These are phyloP conservation scores for Macrolepiota albuminosa DNA, from an alignment of 768 basidiomycete genomes.

Conservation along the genomic window DNA sequence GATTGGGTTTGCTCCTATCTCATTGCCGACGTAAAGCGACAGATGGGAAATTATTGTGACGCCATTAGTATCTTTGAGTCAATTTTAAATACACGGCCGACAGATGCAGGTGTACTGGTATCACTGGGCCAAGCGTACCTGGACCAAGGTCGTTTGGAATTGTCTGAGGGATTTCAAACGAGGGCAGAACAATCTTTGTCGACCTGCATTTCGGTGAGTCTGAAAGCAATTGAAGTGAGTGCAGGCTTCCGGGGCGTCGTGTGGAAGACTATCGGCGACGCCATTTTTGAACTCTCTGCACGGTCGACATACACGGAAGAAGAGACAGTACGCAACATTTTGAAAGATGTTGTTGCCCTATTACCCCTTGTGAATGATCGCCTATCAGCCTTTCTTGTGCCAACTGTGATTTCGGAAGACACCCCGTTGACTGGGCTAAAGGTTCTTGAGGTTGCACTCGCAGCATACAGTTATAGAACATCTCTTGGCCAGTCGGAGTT, in stretches of 20 bases:
- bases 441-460: slow-evolving; percentile 47
- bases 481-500: slow-evolving; percentile 52
- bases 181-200: slow-evolving; percentile 74
- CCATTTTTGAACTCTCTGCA: slow-evolving; percentile 59
- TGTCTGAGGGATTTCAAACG: slow-evolving; percentile 62
- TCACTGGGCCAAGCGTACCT: slow-evolving; percentile 71
- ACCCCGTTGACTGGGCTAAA: slow-evolving; percentile 25
- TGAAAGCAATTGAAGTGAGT: slow-evolving; percentile 43
- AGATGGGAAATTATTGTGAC: slow-evolving; percentile 70
- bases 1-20: slow-evolving; percentile 85
- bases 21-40: slow-evolving; percentile 79
- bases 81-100: slow-evolving; percentile 50
- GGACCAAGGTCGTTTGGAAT: slow-evolving; percentile 62
- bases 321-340: slow-evolving; percentile 26
- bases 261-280: slow-evolving; percentile 86
- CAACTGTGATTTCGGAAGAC: slow-evolving; percentile 21
- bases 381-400: slow-evolving; percentile 35
- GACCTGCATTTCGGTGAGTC: slow-evolving; percentile 47
- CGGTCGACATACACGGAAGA: slow-evolving; percentile 46
- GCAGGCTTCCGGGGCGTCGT: slow-evolving; percentile 64
- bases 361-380: slow-evolving; percentile 36
- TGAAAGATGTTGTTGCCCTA: slow-evolving; percentile 31
- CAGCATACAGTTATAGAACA: slow-evolving; percentile 58
- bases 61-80: slow-evolving; percentile 63
- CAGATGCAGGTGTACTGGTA: slow-evolving; percentile 68